Percentiles rank a stretch among this genome's conserved stretches.
Conservation (phyloP, 371 early-diverging fungal species). For the Lichtheimia ornata region DNA sequence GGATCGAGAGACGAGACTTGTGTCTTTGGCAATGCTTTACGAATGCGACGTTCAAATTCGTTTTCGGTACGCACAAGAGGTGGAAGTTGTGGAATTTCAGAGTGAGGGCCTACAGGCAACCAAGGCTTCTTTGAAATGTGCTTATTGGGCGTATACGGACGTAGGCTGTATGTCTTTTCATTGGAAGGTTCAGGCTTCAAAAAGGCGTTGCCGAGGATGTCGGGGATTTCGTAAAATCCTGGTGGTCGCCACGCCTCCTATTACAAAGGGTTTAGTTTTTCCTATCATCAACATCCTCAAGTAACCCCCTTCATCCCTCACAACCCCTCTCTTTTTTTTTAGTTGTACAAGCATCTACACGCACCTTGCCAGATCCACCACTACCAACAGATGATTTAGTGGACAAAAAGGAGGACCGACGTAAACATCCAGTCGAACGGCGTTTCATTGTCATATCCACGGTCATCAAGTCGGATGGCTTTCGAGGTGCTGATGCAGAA, state of each 20-base stretch:
- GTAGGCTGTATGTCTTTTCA: constrained; percentile 25
- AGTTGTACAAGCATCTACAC: too few species aligned
- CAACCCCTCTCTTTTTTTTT: background rate
- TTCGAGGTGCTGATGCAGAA: constrained; percentile 4
- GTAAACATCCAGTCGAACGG: constrained; percentile 45
- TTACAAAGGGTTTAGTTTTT: constrained; percentile 8
- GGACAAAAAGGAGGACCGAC: constrained; percentile 31
- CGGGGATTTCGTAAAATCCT: constrained; percentile 32
- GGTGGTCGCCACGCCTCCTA: constrained; percentile 22
- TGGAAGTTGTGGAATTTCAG: constrained; percentile 44
- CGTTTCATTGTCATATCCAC: constrained; percentile 38
- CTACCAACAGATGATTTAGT: constrained; percentile 1
- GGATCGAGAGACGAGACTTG: constrained; percentile 44
- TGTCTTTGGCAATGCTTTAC: constrained; percentile 40
- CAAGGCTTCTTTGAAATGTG: constrained; percentile 48
- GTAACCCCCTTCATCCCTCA: background rate
- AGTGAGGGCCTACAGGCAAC: constrained; percentile 35
- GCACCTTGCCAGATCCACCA: constrained; percentile 13
- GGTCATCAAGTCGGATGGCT: constrained; percentile 13
- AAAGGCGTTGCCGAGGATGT: constrained; percentile 35
- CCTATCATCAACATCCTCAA: background rate
- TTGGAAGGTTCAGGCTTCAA: constrained; percentile 36
- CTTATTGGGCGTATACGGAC: constrained; percentile 32
- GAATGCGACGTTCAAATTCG: constrained; percentile 36
- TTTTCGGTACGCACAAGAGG: constrained; percentile 39